phyloP scores from a whole-genome alignment of 2,329 filamentous ascomycete genomes.

The Botrytis fabae region DNA sequence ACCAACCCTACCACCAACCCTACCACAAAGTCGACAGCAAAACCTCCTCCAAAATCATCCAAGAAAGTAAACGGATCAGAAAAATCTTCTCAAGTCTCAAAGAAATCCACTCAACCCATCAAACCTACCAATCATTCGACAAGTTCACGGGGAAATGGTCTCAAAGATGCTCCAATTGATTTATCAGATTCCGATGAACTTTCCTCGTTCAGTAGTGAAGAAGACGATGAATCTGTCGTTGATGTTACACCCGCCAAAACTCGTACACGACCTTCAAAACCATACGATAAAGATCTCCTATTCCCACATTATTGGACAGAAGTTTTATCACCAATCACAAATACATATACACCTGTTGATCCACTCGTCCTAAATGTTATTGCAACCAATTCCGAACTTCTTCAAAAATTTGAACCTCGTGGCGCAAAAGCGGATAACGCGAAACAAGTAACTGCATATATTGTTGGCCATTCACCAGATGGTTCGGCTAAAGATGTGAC shows the following conservation, averaged over 20 bases:
- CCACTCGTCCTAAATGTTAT: constrained; percentile 66
- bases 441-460: constrained; percentile 87
- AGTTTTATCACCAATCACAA: constrained; percentile 76
- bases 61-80: constrained; percentile 27
- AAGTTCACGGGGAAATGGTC: constrained; percentile 34
- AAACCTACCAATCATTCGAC: not conserved
- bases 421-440: constrained; percentile 80
- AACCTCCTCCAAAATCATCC: constrained; percentile 29
- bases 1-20: not conserved
- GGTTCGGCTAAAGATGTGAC: constrained; percentile 92
- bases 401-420: constrained; percentile 77
- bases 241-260: constrained; percentile 47
- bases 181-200: constrained; percentile 53
- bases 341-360: constrained; percentile 78
- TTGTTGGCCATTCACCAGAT: constrained; percentile 79
- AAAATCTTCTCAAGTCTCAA: constrained; percentile 28
- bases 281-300: constrained; percentile 73
- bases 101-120: constrained; percentile 25
- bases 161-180: constrained; percentile 44
- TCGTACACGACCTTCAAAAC: constrained; percentile 41
- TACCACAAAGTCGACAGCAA: constrained; percentile 19
- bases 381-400: constrained; percentile 69
- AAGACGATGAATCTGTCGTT: constrained; percentile 52
- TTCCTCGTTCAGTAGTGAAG: constrained; percentile 51
- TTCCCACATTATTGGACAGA: constrained; percentile 95